Percentiles rank a stretch among this genome's conserved stretches.
Evolutionary conservation across 805 yeast genomes (phyloP).

Genomic region (Saturnispora gosingensis): DNA sequence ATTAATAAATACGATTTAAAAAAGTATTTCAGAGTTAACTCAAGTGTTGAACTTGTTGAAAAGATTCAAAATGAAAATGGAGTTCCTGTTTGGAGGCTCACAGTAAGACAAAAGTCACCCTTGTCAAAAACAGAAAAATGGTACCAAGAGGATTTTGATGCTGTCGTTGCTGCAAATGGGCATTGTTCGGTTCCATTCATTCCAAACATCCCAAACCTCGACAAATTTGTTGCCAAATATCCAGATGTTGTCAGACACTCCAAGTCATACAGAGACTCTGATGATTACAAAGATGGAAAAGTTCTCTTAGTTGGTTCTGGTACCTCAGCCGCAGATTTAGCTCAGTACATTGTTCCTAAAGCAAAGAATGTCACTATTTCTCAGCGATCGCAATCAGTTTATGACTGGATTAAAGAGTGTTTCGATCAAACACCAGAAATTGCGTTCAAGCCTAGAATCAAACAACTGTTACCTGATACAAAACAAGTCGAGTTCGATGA

Average conservation of each 20-base stretch:
- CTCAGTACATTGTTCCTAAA: slow-evolving; percentile 27
- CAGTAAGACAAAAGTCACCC: slow-evolving; percentile 10
- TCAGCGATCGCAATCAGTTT: slow-evolving; percentile 19
- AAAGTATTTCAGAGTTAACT: slow-evolving; percentile 29
- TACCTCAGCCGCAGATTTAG: slow-evolving; percentile 35
- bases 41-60: slow-evolving; percentile 32
- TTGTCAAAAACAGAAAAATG: slow-evolving; percentile 22
- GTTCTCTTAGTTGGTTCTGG: slow-evolving; percentile 37
- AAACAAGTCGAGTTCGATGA: slow-evolving; percentile 24
- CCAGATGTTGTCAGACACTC: slow-evolving; percentile 47
- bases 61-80: slow-evolving; percentile 30
- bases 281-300: slow-evolving; percentile 31
- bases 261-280: slow-evolving; percentile 39
- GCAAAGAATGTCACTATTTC: slow-evolving; percentile 15
- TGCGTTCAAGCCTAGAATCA: slow-evolving; percentile 16
- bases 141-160: slow-evolving; percentile 46
- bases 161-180: slow-evolving; percentile 54
- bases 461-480: slow-evolving; percentile 10
- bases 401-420: slow-evolving; percentile 13
- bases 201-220: slow-evolving; percentile 35
- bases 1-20: slow-evolving; percentile 21
- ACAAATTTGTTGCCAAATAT: slow-evolving; percentile 21
- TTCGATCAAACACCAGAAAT: slow-evolving; percentile 10
- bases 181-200: slow-evolving; percentile 46
- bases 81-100: slow-evolving; percentile 11